Conservation (phyloP, 164 flowering plant species). For the Vitis amurensis region DNA sequence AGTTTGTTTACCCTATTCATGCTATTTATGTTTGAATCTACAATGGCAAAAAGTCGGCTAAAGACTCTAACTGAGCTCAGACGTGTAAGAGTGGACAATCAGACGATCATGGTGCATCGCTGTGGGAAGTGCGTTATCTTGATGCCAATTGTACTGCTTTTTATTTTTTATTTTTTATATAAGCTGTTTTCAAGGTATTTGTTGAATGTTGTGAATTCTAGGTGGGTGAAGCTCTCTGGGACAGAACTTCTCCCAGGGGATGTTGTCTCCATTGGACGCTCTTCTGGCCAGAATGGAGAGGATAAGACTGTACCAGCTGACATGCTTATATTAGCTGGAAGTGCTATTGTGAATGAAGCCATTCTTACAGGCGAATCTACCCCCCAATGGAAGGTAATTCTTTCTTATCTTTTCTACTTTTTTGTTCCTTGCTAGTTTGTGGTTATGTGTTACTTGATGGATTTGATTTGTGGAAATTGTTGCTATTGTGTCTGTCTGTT, state of each 20-base stretch:
- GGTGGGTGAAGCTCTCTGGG: constrained; percentile 93
- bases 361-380: constrained; percentile 99
- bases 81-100: constrained; percentile 90
- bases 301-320: constrained; percentile 96
- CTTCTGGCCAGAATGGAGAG: constrained; percentile 78
- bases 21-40: constrained; percentile 98
- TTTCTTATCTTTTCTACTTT: constrained; percentile 15
- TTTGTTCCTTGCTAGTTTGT: constrained; percentile 1
- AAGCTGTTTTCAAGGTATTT: background rate
- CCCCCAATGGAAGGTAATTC: constrained; percentile 97
- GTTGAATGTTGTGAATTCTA: constrained; percentile 22
- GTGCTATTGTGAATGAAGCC: constrained; percentile 97
- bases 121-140: constrained; percentile 80
- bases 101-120: constrained; percentile 89
- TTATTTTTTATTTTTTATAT: background rate
- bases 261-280: constrained; percentile 92
- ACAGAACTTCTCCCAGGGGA: constrained; percentile 96
- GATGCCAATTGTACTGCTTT: background rate
- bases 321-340: constrained; percentile 95
- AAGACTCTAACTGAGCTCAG: constrained; percentile 94
- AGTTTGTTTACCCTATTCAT: constrained; percentile 95
- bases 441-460: constrained; percentile 3
- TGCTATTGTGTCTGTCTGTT: too few relatives aligned
- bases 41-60: constrained; percentile 95
- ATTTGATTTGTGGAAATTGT: background rate